Evolutionary conservation across 495 filamentous ascomycete genomes (phyloP), one percentile per base, ranked within the genome.

Genomic region (Clohesyomyces aquaticus): DNA sequence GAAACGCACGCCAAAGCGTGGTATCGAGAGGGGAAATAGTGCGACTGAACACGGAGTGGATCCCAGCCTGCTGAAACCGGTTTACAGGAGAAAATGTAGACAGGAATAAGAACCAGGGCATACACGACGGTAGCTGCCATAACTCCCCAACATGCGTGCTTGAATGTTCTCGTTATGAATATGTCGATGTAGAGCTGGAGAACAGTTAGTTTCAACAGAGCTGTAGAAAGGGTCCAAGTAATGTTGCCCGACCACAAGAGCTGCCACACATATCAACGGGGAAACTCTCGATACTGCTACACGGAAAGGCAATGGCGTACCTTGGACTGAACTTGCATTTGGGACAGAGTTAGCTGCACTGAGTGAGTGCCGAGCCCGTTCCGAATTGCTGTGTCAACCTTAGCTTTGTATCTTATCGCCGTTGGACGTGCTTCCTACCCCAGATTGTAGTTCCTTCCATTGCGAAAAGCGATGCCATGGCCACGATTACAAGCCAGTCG

Each of bases 341-440:
- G 8, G 8, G 4, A 4, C 14, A 22, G n/a, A 8, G 43, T 18
- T 18, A 47, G n/a, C 21, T 47, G 8, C 43, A n/a, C 6, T 6
- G 43, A 6, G 19, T 47, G 43, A n/a, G 4, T 4, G 8, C 43
- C 43, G 19, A 47, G 43, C 4, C 43, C 43, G 43, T 47, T 47
- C 4, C 19, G 43, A 22, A 47, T 47, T 9, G 43, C 43, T 47
- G 43, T n/a, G 43, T 47, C 43, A 47, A 47, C 43, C 14, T 6
- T 22, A n/a, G 14, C 14, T 18, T 6, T 47, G 6, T n/a, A 6
- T 6, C 4, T 47, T 9, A 47, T 47, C 35, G n/a, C n/a, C n/a
- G 14, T 47, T n/a, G 16, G 14, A 22, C 4, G 4, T n/a, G n/a
- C 21, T 18, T 9, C 43, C 4, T 47, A 47, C 43, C 43, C 43